These are phyloP conservation scores for Daldinia eschscholtzii DNA, from an alignment of 2,329 filamentous ascomycete genomes.

Conservation along the genomic window DNA sequence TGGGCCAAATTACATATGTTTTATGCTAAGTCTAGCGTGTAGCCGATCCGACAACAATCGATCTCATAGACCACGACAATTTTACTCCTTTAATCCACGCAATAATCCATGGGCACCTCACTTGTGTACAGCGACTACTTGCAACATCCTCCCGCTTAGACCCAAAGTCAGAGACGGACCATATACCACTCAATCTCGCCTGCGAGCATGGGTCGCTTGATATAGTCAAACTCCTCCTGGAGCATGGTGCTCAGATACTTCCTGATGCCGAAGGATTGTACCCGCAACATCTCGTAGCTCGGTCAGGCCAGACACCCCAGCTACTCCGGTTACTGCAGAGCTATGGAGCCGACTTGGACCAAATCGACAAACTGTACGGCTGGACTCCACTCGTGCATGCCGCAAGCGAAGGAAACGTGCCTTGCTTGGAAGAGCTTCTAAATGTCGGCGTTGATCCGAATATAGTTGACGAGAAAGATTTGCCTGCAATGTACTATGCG, in stretches of 20 bases:
- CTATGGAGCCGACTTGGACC: conserved; percentile 90
- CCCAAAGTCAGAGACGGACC: conserved; percentile 86
- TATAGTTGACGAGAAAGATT: conserved; percentile 89
- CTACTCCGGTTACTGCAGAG: conserved; percentile 84
- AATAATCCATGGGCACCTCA: conserved; percentile 87
- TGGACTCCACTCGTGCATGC: conserved; percentile 98
- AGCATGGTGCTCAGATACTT: conserved; percentile 83
- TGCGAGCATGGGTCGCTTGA: conserved; percentile 91
- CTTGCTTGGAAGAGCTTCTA: conserved; percentile 85
- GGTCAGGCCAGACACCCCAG: conserved; percentile 84
- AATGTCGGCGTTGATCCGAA: conserved; percentile 82
- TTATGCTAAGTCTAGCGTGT: conserved; percentile 29
- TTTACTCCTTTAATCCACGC: conserved; percentile 96
- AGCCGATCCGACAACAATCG: conserved; percentile 80
- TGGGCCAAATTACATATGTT: not conserved
- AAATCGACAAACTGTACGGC: conserved; percentile 94
- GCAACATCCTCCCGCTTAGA: conserved; percentile 85
- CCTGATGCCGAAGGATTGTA: conserved; percentile 96
- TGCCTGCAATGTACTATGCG: conserved; percentile 97
- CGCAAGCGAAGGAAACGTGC: conserved; percentile 93
- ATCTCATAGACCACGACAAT: conserved; percentile 94
- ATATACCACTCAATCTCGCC: conserved; percentile 93
- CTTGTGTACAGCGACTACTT: conserved; percentile 84
- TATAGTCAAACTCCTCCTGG: conserved; percentile 86
- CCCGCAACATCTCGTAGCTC: conserved; percentile 95